Evolutionary conservation across 1,284 basidiomycete species (phyloP).

Genomic region (Sanghuangporus weigelae): DNA sequence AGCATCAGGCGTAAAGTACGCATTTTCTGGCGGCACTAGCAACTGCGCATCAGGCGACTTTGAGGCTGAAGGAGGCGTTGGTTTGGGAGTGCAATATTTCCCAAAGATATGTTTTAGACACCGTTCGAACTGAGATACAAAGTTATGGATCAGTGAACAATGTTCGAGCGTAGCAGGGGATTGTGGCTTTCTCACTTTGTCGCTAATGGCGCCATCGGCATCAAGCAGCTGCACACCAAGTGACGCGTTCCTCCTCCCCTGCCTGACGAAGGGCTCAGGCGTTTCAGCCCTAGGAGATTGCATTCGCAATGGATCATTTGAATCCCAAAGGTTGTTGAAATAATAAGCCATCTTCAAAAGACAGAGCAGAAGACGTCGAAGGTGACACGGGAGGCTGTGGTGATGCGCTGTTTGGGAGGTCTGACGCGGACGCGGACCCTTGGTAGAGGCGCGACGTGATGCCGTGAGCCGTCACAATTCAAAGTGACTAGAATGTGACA

Average conservation of each 20-base stretch:
- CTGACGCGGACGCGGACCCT: not conserved
- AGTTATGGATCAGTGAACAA: not conserved
- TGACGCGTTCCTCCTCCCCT: slow-evolving; percentile 48
- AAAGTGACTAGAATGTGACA: not conserved
- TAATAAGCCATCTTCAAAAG: not conserved
- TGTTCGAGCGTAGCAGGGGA: not conserved
- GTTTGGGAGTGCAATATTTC: slow-evolving; percentile 61
- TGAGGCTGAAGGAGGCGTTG: slow-evolving; percentile 20
- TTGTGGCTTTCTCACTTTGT: slow-evolving; percentile 37
- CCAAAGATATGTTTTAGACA: slow-evolving; percentile 68
- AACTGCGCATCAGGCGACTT: slow-evolving; percentile 25
- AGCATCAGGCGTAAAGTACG: slow-evolving; percentile 51
- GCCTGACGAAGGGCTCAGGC: slow-evolving; percentile 53
- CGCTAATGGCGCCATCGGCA: slow-evolving; percentile 60
- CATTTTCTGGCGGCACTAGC: slow-evolving; percentile 48
- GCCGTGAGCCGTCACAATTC: not conserved
- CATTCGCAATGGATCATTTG: slow-evolving; percentile 23
- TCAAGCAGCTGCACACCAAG: slow-evolving; percentile 48
- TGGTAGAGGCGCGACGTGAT: not conserved
- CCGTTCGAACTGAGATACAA: slow-evolving; percentile 43
- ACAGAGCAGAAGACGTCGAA: not conserved
- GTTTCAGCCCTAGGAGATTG: slow-evolving; percentile 52
- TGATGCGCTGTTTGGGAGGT: not conserved
- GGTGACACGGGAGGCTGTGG: not conserved
- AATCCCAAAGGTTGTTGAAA: slow-evolving; percentile 11